Base-by-base conservation (phyloP, 2,329 filamentous ascomycete genomes). In the Penicillium brasilianum region DNA sequence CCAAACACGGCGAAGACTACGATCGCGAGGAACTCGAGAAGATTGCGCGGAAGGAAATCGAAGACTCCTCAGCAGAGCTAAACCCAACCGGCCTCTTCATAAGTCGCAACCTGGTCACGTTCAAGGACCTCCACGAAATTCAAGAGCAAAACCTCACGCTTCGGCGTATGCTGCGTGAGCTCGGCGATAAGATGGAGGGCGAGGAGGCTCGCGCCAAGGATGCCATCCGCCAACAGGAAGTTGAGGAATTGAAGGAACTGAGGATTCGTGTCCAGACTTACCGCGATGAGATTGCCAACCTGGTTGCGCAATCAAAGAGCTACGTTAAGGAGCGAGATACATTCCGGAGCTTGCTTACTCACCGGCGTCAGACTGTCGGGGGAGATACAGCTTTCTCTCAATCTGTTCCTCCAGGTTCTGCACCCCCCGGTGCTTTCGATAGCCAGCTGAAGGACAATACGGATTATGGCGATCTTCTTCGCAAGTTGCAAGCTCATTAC, bases 251-350 rank as follows among this genome's bases (percentile, higher is more conserved):
- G n/a, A 86, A 90, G 67, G 85, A 84, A 49, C 80, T 95, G 34
- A 84, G 91, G 64, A 86, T 89, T 56, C 88, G 92, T 66, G 84
- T 96, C 25, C 85, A 89, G 66, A 88, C 90, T 76, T 94, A 88
- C 76, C 88, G 92, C 60, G 94, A 97, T 66, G 93, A 97, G 74
- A 87, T 96, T 55, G 87, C 89, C 67, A 90, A 90, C 13, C 89
- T 97, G 66, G 87, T 90, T 46, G 88, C 90, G 32, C 91, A 93
- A 59, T 91, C 93, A 65, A 92, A 97, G 80, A 96, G 92, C 75
- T 97, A 96, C 76, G 92, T 95, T 74, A 92, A 93, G 70, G 95
- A 99, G 79, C 89, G 95, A 64, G 94, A 99, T 74, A 97, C 97
- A 87, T 98, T 97, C 88, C 89, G 94, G 22, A 92, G 93, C 55